Conservation (phyloP, 75 land plant species). For the Pseudotsuga menziesii region DNA sequence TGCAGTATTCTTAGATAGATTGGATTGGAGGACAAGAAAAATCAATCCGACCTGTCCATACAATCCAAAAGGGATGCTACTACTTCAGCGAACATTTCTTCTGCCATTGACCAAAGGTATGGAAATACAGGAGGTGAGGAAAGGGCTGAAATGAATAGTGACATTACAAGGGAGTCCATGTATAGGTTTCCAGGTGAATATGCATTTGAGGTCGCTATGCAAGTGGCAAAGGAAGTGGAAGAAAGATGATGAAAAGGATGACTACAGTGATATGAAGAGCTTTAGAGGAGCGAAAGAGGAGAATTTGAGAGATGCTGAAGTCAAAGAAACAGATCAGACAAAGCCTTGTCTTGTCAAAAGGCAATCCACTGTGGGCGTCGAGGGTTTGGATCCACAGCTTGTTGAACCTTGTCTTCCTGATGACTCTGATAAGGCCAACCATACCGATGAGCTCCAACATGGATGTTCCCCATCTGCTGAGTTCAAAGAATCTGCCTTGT, state of each 20-base stretch:
- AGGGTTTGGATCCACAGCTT: background rate
- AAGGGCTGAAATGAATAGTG: background rate
- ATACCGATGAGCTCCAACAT: background rate
- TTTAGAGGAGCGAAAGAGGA: background rate
- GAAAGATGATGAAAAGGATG: slow-evolving; percentile 5
- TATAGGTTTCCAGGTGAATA: slow-evolving; percentile 17
- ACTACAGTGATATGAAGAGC: background rate
- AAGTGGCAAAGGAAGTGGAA: slow-evolving; percentile 32
- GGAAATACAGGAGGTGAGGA: slow-evolving; percentile 3
- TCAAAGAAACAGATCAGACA: slow-evolving; percentile 4
- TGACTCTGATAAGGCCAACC: background rate
- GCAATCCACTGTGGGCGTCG: background rate
- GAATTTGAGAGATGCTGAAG: background rate
- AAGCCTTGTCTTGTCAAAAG: background rate
- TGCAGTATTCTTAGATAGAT: background rate
- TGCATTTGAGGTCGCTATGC: slow-evolving; percentile 45
- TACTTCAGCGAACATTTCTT: background rate
- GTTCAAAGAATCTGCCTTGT: slow-evolving; percentile 1
- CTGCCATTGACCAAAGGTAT: background rate
- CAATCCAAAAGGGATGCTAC: background rate
- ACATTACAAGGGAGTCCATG: background rate
- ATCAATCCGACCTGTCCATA: background rate
- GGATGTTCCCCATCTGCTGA: background rate
- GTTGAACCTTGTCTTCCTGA: background rate
- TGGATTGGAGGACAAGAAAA: slow-evolving; percentile 6